These are phyloP conservation scores for Papilionanthe hybrid DNA, from an alignment of 116 monocot genomes.

Conservation along the genomic window DNA sequence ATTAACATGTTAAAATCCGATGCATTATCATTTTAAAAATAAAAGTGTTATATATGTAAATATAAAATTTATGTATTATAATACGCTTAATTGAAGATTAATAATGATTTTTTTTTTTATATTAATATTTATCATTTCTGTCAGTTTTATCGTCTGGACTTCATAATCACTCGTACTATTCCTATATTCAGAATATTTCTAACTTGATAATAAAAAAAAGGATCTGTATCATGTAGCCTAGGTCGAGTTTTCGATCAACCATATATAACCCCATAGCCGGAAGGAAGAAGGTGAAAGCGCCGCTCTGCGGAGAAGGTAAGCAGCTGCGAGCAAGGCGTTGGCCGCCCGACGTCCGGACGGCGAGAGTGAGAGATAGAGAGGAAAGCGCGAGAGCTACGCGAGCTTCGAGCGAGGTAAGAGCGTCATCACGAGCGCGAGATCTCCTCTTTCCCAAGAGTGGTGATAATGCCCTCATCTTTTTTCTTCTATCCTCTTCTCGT, in stretches of 20 bases:
- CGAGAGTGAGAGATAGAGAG: slow-evolving; percentile 7
- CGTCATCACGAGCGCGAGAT: slow-evolving; percentile 1
- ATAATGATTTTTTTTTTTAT: too few relatives aligned
- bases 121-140: too few relatives aligned
- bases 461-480: slow-evolving; percentile 9
- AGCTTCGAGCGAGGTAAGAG: slow-evolving; percentile 15
- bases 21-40: too few relatives aligned
- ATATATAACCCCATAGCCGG: background rate
- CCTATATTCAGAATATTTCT: too few relatives aligned
- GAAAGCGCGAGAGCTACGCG: slow-evolving; percentile 5
- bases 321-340: background rate
- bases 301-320: background rate
- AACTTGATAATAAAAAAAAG: too few relatives aligned
- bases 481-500: slow-evolving; percentile 10
- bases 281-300: background rate
- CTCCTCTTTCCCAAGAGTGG: background rate
- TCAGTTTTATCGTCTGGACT: too few relatives aligned
- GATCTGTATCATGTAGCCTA: background rate
- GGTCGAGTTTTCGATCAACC: background rate
- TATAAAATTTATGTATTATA: too few relatives aligned
- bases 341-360: background rate
- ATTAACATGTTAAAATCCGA: too few relatives aligned
- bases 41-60: too few relatives aligned
- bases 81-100: too few relatives aligned
- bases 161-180: too few relatives aligned